Base-by-base conservation (phyloP, 2,329 filamentous ascomycete genomes). In the Harringtonia lauricola region DNA sequence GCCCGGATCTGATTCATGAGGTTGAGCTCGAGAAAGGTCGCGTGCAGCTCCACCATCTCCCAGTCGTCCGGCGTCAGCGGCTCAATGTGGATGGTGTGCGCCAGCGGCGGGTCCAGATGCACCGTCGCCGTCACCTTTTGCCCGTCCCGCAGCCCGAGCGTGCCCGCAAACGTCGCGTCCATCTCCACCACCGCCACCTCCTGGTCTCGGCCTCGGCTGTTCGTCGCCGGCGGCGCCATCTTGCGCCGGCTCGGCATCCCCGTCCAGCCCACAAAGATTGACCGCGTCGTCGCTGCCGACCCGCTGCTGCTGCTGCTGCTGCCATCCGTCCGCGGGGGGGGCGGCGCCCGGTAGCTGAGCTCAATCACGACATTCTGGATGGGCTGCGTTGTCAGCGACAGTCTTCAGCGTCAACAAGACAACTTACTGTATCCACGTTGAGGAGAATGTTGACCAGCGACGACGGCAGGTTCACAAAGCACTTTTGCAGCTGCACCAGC, bases 21-120 rank as follows among this genome's bases (percentile, higher is more conserved):
- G 61, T 98, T 96, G 51, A 95, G 72, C 59, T 98, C 92, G 41
- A 98, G 71, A 57, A 96, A 98, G 15, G 83, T 92, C 6, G 92
- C 92, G 66, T 98, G 92, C 2, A 98, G 70, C 63, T 98, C 92
- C 54, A 98, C 96, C 55, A 96, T 94, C 64, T 98, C 92, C 92
- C 92, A 98, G 59, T 98, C 92, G 46, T 94, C 87, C 2, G 90
- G 80, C 0, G 92, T 96, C 55, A 96, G 65, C 29, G 92, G 92
- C 60, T 98, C 94, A 54, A 98, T 96, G 59, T 95, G 88, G 62
- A 98, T 83, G 2, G 89, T 96, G 61, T 95, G 87, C 39, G 88
- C 87, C 51, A 92, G 67, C 2, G 89, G 88, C 39, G 90, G 90
- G 59, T 98, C 88, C 50, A 95, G 66, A 61, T 98, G 92, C 50